Percentiles rank a stretch among this genome's conserved stretches.
Conservation (phyloP, 192 early-diverging fungal species). For the Backusella tarrabulga region DNA sequence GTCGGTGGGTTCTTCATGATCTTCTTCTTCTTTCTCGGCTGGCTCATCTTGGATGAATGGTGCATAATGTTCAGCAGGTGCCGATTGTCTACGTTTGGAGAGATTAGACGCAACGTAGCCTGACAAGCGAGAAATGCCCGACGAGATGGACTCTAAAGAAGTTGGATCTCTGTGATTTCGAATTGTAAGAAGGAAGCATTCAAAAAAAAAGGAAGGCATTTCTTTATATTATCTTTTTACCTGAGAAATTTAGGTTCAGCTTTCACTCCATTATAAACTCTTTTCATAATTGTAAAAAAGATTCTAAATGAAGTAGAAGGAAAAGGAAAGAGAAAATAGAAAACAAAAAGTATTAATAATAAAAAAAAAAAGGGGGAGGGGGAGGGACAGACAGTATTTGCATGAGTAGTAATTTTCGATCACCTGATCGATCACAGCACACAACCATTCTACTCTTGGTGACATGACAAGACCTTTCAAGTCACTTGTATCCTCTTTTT, state of each 20-base stretch:
- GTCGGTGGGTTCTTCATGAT: not conserved
- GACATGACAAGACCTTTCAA: not conserved
- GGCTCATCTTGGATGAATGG: not conserved
- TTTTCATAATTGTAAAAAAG: not conserved
- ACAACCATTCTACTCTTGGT: not conserved
- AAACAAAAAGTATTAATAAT: not conserved
- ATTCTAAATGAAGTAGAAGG: conserved; percentile 3
- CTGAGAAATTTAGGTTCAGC: conserved; percentile 48
- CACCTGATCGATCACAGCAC: not conserved
- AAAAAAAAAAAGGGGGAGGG: not conserved
- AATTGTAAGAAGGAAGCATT: not conserved
- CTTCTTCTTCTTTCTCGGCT: not conserved
- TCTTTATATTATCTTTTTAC: conserved; percentile 11
- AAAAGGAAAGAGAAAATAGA: not conserved
- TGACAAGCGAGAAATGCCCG: conserved; percentile 59
- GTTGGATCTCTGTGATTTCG: conserved; percentile 56
- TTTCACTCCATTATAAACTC: conserved; percentile 29
- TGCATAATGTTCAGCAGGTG: conserved; percentile 3
- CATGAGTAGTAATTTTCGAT: not conserved
- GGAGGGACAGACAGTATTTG: not conserved
- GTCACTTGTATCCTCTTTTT: not conserved
- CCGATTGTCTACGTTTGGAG: conserved; percentile 31
- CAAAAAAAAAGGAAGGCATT: not conserved
- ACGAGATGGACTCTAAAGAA: conserved; percentile 56
- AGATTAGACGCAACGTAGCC: conserved; percentile 63